These are phyloP conservation scores for Diophrys appendiculata DNA, from an alignment of 73 alveolate species.

Conservation along the genomic window DNA sequence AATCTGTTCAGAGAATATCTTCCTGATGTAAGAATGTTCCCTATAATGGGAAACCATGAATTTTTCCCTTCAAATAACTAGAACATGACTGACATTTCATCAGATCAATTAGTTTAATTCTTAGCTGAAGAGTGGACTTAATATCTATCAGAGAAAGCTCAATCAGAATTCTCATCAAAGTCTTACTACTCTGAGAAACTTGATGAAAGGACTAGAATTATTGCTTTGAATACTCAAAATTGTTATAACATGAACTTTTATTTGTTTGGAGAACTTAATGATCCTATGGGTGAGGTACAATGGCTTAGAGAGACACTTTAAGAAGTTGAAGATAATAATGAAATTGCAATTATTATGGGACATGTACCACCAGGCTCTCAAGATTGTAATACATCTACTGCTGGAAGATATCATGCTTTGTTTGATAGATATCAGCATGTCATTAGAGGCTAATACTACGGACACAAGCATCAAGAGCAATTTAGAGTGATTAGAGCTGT, in stretches of 20 bases:
- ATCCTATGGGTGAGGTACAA: slow-evolving; percentile 46
- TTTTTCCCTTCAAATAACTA: slow-evolving; percentile 33
- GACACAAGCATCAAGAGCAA: slow-evolving; percentile 28
- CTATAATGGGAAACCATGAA: slow-evolving; percentile 71
- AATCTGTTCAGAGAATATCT: background rate
- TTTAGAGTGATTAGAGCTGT: slow-evolving; percentile 30
- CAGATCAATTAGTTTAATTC: background rate
- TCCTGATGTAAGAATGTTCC: slow-evolving; percentile 44
- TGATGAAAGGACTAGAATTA: slow-evolving; percentile 3
- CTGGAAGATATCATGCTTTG: slow-evolving; percentile 25
- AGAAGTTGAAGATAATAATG: slow-evolving; percentile 28
- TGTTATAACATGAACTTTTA: slow-evolving; percentile 13
- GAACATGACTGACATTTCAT: background rate
- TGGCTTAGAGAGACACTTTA: slow-evolving; percentile 44
- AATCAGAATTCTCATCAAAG: background rate
- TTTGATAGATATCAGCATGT: slow-evolving; percentile 33
- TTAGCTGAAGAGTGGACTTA: slow-evolving; percentile 6
- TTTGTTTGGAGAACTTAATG: slow-evolving; percentile 8
- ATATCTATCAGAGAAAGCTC: slow-evolving; percentile 9
- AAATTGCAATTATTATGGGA: slow-evolving; percentile 41
- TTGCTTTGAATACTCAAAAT: slow-evolving; percentile 12
- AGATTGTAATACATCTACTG: slow-evolving; percentile 8
- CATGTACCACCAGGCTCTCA: slow-evolving; percentile 41
- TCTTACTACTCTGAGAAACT: slow-evolving; percentile 5
- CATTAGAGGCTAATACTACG: slow-evolving; percentile 8